These are phyloP conservation scores for Panicum virgatum DNA, from an alignment of 202 grass and related monocot species.

Conservation along the genomic window DNA sequence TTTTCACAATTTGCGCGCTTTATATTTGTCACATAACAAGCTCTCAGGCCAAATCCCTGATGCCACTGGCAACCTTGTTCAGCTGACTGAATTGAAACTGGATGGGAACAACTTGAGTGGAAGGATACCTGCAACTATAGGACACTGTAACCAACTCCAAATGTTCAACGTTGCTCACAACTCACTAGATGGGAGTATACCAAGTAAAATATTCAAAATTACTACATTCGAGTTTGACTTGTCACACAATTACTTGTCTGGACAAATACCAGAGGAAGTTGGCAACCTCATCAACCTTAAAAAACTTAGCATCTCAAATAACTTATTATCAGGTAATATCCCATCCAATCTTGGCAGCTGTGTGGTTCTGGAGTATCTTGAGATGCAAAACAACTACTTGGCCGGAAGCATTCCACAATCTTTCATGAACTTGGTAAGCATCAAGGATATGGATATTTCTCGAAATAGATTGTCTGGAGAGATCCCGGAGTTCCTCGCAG, in stretches of 20 bases:
- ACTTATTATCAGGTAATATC: conserved; percentile 37
- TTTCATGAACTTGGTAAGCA: conserved; percentile 23
- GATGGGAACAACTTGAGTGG: conserved; percentile 49
- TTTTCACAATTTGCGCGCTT: not conserved
- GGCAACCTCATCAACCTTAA: conserved; percentile 43
- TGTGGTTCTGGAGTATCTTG: conserved; percentile 33
- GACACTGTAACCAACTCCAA: conserved; percentile 19
- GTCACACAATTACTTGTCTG: conserved; percentile 48
- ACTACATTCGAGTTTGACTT: conserved; percentile 39
- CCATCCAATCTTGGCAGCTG: conserved; percentile 40
- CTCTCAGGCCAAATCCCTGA: conserved; percentile 38
- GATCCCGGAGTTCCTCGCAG: conserved; percentile 39
- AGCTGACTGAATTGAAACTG: conserved; percentile 31
- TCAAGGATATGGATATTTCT: conserved; percentile 54
- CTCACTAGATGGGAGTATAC: conserved; percentile 45
- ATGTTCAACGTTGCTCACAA: conserved; percentile 48
- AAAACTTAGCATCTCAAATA: conserved; percentile 40
- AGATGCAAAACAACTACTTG: conserved; percentile 51
- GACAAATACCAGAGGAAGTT: conserved; percentile 30
- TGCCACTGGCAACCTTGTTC: conserved; percentile 29
- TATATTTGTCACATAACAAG: conserved; percentile 26
- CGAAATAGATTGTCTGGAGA: conserved; percentile 39
- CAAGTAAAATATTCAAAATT: conserved; percentile 33
- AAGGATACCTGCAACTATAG: conserved; percentile 43
- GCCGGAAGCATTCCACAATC: conserved; percentile 46